Conservation (phyloP, 768 basidiomycete species). For the Boletus reticuloceps region DNA sequence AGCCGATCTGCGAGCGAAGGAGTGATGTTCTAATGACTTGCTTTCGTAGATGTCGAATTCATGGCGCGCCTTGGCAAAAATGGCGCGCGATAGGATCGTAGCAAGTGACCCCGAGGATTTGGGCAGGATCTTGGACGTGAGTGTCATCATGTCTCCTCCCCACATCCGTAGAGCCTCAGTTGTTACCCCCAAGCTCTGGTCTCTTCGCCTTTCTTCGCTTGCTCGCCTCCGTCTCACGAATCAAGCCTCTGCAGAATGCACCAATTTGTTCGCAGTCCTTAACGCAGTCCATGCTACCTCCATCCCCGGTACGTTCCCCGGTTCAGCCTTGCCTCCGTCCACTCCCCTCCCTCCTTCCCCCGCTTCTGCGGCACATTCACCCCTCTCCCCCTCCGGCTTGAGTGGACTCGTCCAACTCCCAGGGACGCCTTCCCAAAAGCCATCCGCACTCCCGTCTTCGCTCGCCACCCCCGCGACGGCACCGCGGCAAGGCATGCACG, state of each 20-base stretch:
- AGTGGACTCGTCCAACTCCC: slow-evolving; percentile 21
- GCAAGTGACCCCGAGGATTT: slow-evolving; percentile 68
- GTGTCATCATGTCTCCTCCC: slow-evolving; percentile 21
- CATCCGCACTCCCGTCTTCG: slow-evolving; percentile 2
- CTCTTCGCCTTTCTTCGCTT: slow-evolving; percentile 74
- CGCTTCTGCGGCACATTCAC: neutral
- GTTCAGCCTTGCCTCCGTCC: slow-evolving; percentile 7
- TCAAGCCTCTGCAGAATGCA: slow-evolving; percentile 82
- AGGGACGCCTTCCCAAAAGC: slow-evolving; percentile 22
- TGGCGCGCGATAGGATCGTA: slow-evolving; percentile 79
- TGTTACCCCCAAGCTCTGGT: slow-evolving; percentile 63
- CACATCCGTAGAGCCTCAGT: neutral
- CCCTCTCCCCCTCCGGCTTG: slow-evolving; percentile 25
- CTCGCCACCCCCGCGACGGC: neutral
- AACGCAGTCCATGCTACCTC: slow-evolving; percentile 52
- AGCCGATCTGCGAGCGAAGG: neutral
- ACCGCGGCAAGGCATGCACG: slow-evolving; percentile 24
- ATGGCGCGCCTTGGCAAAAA: slow-evolving; percentile 80
- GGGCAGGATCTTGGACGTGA: slow-evolving; percentile 61
- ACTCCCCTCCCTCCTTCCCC: slow-evolving; percentile 37
- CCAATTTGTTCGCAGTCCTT: slow-evolving; percentile 73
- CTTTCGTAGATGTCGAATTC: slow-evolving; percentile 75
- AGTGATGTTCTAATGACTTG: slow-evolving; percentile 12
- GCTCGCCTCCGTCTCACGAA: slow-evolving; percentile 83
- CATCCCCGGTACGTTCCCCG: slow-evolving; percentile 55